A percentile compares a stretch with the other conserved stretches of the same genome.
These are phyloP conservation scores for Alternaria sp. DNA, from an alignment of 2,329 filamentous ascomycete species.

Conservation along the genomic window DNA sequence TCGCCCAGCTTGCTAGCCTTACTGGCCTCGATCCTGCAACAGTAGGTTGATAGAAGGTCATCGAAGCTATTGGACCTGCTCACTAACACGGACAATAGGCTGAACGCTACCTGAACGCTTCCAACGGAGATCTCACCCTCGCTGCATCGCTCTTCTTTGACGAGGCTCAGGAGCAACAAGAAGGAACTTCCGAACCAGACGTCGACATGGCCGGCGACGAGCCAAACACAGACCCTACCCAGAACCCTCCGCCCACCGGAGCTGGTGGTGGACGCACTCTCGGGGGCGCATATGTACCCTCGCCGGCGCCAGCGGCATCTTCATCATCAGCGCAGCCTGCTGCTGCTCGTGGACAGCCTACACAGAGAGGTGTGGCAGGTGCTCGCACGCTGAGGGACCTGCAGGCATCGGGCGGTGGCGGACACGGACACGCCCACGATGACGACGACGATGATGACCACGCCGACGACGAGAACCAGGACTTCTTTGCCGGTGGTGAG, in stretches of 20 bases:
- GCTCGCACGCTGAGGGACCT: slow-evolving; percentile 58
- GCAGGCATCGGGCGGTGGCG: slow-evolving; percentile 54
- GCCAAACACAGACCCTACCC: slow-evolving; percentile 25
- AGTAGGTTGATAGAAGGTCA: slow-evolving; percentile 41
- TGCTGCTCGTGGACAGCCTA: slow-evolving; percentile 34
- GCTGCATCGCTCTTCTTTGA: slow-evolving; percentile 58
- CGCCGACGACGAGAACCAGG: slow-evolving; percentile 67
- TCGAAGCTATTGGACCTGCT: slow-evolving; percentile 33
- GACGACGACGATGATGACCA: slow-evolving; percentile 64
- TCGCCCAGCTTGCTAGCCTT: slow-evolving; percentile 48
- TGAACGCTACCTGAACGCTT: slow-evolving; percentile 54
- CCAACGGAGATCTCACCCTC: slow-evolving; percentile 58
- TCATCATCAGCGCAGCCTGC: slow-evolving; percentile 23
- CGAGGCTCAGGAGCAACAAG: slow-evolving; percentile 35
- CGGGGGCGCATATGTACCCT: slow-evolving; percentile 47
- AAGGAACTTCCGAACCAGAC: slow-evolving; percentile 35
- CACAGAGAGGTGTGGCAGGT: slow-evolving; percentile 40
- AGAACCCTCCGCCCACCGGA: slow-evolving; percentile 33
- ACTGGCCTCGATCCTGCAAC: slow-evolving; percentile 47
- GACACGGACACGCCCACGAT: slow-evolving; percentile 58
- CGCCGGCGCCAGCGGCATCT: slow-evolving; percentile 29
- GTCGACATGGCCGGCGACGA: slow-evolving; percentile 50
- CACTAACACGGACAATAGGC: slow-evolving; percentile 50
- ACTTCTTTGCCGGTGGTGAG: slow-evolving; percentile 85
- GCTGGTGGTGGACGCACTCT: slow-evolving; percentile 50